Percentiles rank a stretch among this genome's conserved stretches.
These are phyloP conservation scores for Hanseniaspora guilliermondii DNA, from an alignment of 805 yeast genomes.

Conservation along the genomic window DNA sequence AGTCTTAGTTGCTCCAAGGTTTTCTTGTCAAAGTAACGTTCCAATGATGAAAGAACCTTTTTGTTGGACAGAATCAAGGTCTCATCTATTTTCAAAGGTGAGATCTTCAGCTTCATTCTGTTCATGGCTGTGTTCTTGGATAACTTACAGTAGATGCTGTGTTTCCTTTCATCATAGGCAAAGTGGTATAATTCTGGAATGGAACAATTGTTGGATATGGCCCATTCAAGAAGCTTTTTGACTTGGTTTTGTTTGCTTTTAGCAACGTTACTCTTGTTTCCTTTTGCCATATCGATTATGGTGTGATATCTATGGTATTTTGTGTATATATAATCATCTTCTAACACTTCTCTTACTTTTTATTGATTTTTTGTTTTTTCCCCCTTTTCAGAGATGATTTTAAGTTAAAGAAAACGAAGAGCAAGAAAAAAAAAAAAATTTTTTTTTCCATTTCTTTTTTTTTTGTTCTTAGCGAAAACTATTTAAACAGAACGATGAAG, in stretches of 20 bases:
- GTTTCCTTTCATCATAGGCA: slow-evolving; percentile 17
- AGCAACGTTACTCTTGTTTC: background rate
- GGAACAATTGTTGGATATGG: slow-evolving; percentile 28
- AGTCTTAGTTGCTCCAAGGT: slow-evolving; percentile 15
- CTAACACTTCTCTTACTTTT: background rate
- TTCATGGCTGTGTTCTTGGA: slow-evolving; percentile 7
- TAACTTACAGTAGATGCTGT: slow-evolving; percentile 25
- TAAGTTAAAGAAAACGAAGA: background rate
- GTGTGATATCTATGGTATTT: background rate
- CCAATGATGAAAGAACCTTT: slow-evolving; percentile 26
- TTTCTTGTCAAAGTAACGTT: slow-evolving; percentile 10
- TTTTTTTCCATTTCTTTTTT: background rate
- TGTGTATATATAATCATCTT: background rate
- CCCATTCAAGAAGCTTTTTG: slow-evolving; percentile 28
- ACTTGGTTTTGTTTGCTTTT: slow-evolving; percentile 7
- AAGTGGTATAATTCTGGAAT: slow-evolving; percentile 30
- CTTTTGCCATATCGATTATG: slow-evolving; percentile 2
- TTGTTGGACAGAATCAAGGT: slow-evolving; percentile 29
- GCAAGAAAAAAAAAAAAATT: background rate
- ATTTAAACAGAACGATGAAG: background rate
- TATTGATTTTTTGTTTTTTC: background rate
- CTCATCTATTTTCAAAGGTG: slow-evolving; percentile 13
- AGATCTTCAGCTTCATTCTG: slow-evolving; percentile 32
- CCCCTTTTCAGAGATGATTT: too few relatives aligned
- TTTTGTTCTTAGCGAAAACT: background rate